Evolutionary conservation across 2,329 filamentous ascomycete genomes (phyloP).

Genomic region (Berkeleyomyces rouxiae): DNA sequence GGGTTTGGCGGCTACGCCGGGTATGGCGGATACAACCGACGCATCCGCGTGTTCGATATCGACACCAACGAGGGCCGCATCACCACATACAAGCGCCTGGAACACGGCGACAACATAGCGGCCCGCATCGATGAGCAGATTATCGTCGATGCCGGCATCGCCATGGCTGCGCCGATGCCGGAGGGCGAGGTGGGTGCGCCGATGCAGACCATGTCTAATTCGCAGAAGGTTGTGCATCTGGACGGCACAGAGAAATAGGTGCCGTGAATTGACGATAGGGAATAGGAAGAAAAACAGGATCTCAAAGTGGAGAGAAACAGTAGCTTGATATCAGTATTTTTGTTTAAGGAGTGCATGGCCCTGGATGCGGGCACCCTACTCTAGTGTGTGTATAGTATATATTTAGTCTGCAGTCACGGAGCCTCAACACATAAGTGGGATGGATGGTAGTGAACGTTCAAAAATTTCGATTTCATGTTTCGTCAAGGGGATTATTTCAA

Average conservation of each 20-base stretch:
- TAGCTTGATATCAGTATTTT: background rate
- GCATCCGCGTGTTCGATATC: conserved; percentile 78
- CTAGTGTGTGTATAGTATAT: no score
- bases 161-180: conserved; percentile 19
- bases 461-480: no score
- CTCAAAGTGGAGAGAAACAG: background rate
- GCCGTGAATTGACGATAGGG: background rate
- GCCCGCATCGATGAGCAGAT: conserved; percentile 45
- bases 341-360: background rate
- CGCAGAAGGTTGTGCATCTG: conserved; percentile 12
- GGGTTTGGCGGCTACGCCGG: conserved; percentile 93
- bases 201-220: conserved; percentile 12
- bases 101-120: conserved; percentile 40
- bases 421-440: no score
- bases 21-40: conserved; percentile 69
- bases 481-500: background rate
- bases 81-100: conserved; percentile 79
- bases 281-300: background rate
- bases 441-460: no score
- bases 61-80: conserved; percentile 84
- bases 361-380: no score
- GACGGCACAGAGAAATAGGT: conserved; percentile 8
- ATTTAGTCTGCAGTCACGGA: no score
- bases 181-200: conserved; percentile 7
- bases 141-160: conserved; percentile 45